phyloP scores from a whole-genome alignment of 108 stramenopile species.

The Cyclotella kingstonii region DNA sequence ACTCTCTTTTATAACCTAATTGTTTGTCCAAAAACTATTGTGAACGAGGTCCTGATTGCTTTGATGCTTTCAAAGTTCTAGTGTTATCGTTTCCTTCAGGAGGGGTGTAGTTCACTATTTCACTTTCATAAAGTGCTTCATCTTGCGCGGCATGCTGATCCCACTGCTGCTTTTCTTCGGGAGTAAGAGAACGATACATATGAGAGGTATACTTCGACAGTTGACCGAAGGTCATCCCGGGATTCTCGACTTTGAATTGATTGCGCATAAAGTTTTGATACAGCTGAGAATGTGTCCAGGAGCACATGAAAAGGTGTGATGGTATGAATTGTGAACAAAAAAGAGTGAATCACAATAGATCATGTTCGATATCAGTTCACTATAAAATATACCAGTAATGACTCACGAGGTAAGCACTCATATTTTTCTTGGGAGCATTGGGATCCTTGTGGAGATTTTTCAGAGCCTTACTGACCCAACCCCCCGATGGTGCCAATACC shows the following conservation, averaged over 20 bases:
- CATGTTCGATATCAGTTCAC: no score
- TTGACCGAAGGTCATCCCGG: slow-evolving; percentile 43
- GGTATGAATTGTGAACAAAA: not conserved
- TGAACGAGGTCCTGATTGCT: not conserved
- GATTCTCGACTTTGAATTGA: slow-evolving; percentile 25
- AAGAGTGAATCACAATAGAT: not conserved
- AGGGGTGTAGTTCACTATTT: slow-evolving; percentile 29
- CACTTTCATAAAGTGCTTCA: slow-evolving; percentile 25
- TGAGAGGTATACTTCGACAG: slow-evolving; percentile 26
- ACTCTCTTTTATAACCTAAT: no score
- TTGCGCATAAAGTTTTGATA: slow-evolving; percentile 42
- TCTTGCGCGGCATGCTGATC: slow-evolving; percentile 25
- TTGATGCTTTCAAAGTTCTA: slow-evolving; percentile 1
- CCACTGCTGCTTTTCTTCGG: slow-evolving; percentile 32
- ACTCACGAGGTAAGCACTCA: slow-evolving; percentile 28
- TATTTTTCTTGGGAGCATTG: slow-evolving; percentile 33
- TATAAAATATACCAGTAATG: not conserved
- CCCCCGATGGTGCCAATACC: not conserved
- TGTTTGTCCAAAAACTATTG: no score
- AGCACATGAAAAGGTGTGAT: not conserved
- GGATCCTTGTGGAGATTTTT: slow-evolving; percentile 9
- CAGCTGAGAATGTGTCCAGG: not conserved
- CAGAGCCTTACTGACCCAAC: not conserved
- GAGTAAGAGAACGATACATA: slow-evolving; percentile 17
- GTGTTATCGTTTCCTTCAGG: slow-evolving; percentile 22